Conservation (phyloP, 306 rosid species). For the Ochetophila trinervis region DNA sequence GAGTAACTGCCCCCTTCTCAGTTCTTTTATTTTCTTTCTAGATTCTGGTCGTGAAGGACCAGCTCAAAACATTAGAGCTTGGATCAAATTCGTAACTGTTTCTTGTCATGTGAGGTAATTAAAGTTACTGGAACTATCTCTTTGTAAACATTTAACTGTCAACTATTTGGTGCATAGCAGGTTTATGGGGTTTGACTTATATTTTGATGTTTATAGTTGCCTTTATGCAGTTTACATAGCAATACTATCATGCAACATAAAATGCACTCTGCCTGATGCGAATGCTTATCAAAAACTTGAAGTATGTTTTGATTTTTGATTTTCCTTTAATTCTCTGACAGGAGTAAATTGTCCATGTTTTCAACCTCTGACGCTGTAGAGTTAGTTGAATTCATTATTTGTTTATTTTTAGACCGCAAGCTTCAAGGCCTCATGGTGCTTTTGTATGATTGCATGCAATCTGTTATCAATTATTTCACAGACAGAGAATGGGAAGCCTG, state of each 20-base stretch:
- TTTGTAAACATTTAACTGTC: neutral
- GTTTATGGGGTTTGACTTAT: constrained; percentile 5
- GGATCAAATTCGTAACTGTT: constrained; percentile 61
- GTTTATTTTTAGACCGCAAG: constrained; percentile 70
- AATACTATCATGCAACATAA: neutral
- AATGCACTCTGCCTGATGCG: constrained; percentile 3
- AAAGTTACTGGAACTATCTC: neutral
- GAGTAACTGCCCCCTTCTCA: constrained; percentile 22
- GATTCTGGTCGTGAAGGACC: constrained; percentile 65
- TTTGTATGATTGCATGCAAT: constrained; percentile 63
- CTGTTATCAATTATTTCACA: constrained; percentile 62
- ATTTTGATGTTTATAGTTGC: constrained; percentile 15
- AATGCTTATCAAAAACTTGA: constrained; percentile 8
- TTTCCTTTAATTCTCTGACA: constrained; percentile 33
- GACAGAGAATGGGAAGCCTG: constrained; percentile 69
- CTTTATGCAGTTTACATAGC: constrained; percentile 9
- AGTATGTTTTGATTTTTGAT: neutral
- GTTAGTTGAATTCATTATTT: constrained; percentile 62
- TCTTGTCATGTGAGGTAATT: constrained; percentile 67
- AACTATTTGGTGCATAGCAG: neutral
- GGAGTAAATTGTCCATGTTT: constrained; percentile 53
- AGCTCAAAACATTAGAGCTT: constrained; percentile 70
- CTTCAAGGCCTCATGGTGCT: constrained; percentile 64
- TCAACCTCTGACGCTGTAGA: constrained; percentile 75
- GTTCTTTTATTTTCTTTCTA: constrained; percentile 25